These are phyloP conservation scores for Myochromella boudieri DNA, from an alignment of 768 basidiomycete genomes.

Conservation along the genomic window DNA sequence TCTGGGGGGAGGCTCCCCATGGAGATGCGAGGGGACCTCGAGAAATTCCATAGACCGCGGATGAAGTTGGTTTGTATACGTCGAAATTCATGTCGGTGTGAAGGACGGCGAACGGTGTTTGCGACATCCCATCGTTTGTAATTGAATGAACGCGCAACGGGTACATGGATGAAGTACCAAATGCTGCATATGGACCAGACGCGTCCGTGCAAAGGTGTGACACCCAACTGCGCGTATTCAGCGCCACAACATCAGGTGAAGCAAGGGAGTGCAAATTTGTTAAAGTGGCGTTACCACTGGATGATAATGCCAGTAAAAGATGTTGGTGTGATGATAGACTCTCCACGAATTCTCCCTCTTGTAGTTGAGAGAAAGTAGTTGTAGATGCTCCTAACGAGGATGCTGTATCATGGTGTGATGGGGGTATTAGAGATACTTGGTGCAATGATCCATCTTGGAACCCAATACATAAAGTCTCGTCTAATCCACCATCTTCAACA, in stretches of 20 bases:
- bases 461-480: conserved; percentile 50
- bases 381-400: conserved; percentile 19
- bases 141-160: conserved; percentile 63
- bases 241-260: conserved; percentile 33
- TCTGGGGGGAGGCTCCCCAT: conserved; percentile 69
- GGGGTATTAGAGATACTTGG: conserved; percentile 32
- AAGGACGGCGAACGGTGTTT: conserved; percentile 49
- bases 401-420: conserved; percentile 14
- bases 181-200: conserved; percentile 60
- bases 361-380: conserved; percentile 20
- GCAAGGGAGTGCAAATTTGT: conserved; percentile 22
- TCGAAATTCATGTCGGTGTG: conserved; percentile 30
- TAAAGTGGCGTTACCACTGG: conserved; percentile 46
- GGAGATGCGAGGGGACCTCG: conserved; percentile 59
- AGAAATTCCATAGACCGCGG: conserved; percentile 75
- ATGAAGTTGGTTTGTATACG: conserved; percentile 23
- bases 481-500: conserved; percentile 40
- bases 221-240: conserved; percentile 61
- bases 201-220: conserved; percentile 53
- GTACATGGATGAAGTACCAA: conserved; percentile 60
- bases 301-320: conserved; percentile 56
- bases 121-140: conserved; percentile 42
- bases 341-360: conserved; percentile 52
- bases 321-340: conserved; percentile 48
- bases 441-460: conserved; percentile 62